A percentile compares a stretch with the other conserved stretches of the same genome.
Conservation (phyloP, 495 filamentous ascomycete species). For the Sabuloglossum arenarium region DNA sequence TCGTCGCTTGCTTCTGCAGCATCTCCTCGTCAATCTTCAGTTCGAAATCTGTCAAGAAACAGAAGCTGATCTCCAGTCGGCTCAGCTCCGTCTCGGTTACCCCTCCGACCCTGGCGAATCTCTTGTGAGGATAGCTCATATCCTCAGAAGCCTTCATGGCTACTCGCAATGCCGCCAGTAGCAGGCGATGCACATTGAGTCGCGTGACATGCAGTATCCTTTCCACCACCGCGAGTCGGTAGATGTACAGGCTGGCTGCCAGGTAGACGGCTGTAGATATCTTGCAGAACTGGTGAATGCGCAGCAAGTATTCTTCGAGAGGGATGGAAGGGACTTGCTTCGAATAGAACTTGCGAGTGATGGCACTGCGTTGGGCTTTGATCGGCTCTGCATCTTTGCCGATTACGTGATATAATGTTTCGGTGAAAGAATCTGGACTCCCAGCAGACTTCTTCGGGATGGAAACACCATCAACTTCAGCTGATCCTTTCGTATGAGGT, state of each 20-base stretch:
- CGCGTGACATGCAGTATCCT: slow-evolving; percentile 50
- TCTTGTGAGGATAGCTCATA: slow-evolving; percentile 59
- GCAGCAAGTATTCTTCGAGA: slow-evolving; percentile 64
- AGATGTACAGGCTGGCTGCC: slow-evolving; percentile 80
- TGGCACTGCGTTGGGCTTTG: slow-evolving; percentile 50
- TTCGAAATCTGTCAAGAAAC: slow-evolving; percentile 66
- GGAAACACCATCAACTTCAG: slow-evolving; percentile 22
- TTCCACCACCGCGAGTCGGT: slow-evolving; percentile 54
- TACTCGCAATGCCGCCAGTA: slow-evolving; percentile 65
- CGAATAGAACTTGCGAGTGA: slow-evolving; percentile 80
- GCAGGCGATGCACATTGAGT: slow-evolving; percentile 68
- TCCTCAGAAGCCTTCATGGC: slow-evolving; percentile 91
- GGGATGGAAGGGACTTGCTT: slow-evolving; percentile 64
- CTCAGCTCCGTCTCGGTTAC: slow-evolving; percentile 62
- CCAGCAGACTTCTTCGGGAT: slow-evolving; percentile 22
- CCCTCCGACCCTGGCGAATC: slow-evolving; percentile 76
- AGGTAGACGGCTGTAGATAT: slow-evolving; percentile 93
- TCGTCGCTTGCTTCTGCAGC: slow-evolving; percentile 25
- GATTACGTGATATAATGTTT: slow-evolving; percentile 25
- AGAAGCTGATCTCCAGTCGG: slow-evolving; percentile 76
- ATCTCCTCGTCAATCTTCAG: slow-evolving; percentile 45
- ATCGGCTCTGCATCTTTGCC: slow-evolving; percentile 39
- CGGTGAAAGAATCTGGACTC: slow-evolving; percentile 21
- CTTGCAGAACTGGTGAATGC: slow-evolving; percentile 77
- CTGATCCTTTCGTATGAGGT: slow-evolving; percentile 3